A percentile compares a stretch with the other conserved stretches of the same genome.
phyloP scores from a whole-genome alignment of 306 rosid genomes.

The Trifolium repens region DNA sequence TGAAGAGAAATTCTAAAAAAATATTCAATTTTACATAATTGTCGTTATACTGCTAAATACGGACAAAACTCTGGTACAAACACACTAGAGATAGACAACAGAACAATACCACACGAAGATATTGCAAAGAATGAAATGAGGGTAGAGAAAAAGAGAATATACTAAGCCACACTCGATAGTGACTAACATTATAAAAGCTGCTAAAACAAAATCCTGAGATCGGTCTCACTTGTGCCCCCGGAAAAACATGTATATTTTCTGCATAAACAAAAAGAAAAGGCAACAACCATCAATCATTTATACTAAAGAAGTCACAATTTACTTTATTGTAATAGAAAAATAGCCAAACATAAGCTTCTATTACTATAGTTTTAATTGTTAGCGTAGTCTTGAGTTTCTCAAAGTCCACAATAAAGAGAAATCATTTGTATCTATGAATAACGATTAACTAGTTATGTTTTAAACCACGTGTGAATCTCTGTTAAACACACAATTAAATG shows the following conservation, averaged over 20 bases:
- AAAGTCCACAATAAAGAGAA: slow-evolving; percentile 1
- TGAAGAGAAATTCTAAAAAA: slow-evolving; percentile 6
- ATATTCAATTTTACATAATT: slow-evolving; percentile 26
- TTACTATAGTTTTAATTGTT: background rate
- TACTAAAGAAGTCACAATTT: slow-evolving; percentile 4
- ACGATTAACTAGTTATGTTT: background rate
- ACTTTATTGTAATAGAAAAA: background rate
- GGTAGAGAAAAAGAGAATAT: slow-evolving; percentile 42
- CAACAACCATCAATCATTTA: slow-evolving; percentile 18
- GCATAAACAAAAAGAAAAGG: slow-evolving; percentile 48
- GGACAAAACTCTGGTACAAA: slow-evolving; percentile 31
- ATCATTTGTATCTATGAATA: background rate
- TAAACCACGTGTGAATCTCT: background rate
- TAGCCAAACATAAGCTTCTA: slow-evolving; percentile 8
- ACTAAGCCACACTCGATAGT: slow-evolving; percentile 44
- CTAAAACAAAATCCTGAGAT: slow-evolving; percentile 35
- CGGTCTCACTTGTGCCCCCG: slow-evolving; percentile 79
- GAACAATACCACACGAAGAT: slow-evolving; percentile 33
- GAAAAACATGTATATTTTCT: slow-evolving; percentile 92
- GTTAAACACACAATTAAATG: background rate
- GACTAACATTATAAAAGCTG: slow-evolving; percentile 35
- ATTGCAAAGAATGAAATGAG: slow-evolving; percentile 8
- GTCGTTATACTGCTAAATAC: slow-evolving; percentile 18
- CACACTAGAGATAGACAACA: slow-evolving; percentile 37
- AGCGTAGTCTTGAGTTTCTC: background rate